These are phyloP conservation scores for Glomus cerebriforme DNA, from an alignment of 192 early-diverging fungal species.

Conservation along the genomic window DNA sequence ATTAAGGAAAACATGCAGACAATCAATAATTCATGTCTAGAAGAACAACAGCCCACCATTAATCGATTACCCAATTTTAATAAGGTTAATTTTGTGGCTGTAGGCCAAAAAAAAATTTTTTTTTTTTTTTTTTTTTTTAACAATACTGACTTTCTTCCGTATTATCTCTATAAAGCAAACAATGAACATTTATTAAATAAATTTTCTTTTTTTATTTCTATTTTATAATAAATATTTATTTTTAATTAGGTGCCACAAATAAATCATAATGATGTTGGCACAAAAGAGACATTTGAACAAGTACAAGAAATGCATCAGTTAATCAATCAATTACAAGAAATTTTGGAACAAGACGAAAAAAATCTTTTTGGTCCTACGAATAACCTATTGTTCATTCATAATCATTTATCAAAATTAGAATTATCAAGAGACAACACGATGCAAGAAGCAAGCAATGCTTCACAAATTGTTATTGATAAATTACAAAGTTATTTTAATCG, in stretches of 20 bases:
- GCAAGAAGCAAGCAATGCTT: conserved; percentile 64
- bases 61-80: background rate
- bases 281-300: conserved; percentile 79
- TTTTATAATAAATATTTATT: background rate
- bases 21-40: background rate
- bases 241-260: conserved; percentile 77
- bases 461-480: conserved; percentile 78
- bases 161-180: background rate
- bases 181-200: background rate
- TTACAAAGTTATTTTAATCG: conserved; percentile 82
- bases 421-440: conserved; percentile 83
- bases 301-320: conserved; percentile 87
- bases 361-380: conserved; percentile 68
- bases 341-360: conserved; percentile 68
- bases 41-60: background rate
- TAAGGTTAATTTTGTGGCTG: background rate
- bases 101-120: background rate
- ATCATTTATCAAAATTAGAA: conserved; percentile 83
- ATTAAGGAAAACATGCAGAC: background rate
- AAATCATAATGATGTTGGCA: conserved; percentile 91
- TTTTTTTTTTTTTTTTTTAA: background rate
- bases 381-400: conserved; percentile 88
- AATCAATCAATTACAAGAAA: conserved; percentile 64
- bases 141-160: background rate
- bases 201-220: background rate